Evolutionary conservation across 2,329 filamentous ascomycete genomes (phyloP), one percentile per base, ranked within the genome.

Genomic region (Nemania sp.): DNA sequence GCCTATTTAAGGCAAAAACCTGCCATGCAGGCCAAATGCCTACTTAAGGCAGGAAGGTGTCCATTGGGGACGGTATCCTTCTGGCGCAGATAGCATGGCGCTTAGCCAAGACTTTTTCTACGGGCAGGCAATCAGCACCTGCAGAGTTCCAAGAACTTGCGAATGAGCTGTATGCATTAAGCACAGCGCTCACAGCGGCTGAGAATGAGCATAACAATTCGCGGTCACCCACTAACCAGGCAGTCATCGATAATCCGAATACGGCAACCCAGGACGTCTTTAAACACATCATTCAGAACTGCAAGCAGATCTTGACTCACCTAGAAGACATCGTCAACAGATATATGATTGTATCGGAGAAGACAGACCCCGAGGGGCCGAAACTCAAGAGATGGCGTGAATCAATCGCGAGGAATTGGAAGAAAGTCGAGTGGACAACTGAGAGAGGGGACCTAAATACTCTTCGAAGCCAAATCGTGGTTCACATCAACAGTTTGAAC

Each of bases 61-160:
- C 69, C 9, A 64, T 73, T 37, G 71, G 71, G 40, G 72, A 74
- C 59, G 66, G 68, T 15, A 64, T 71, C 58, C 57, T 69, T 42
- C 69, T 74, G 42, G 64, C 67, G 47, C 69, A 72, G 43, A 68
- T 73, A 46, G 68, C 71, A 42, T 70, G 67, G 64, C 56, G 51
- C 7, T 59, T 73, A 18, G 69, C 65, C 11, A 65, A 69, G 34
- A 67, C 71, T 25, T 72, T 74, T 49, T 69, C 70, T 13, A 69
- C 67, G 2, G 71, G 72, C 5, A 66, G 68, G 6, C 67, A 69
- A 32, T 72, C 72, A 3, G 71, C 72, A 0, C 72, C 71, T 4
- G 61, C 62, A 2, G 71, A 73, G 49, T 72, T 74, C 46, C 61
- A 64, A 25, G 71, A 73, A 50, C 64, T 74, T 20, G 71, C 73